A percentile compares a stretch with the other conserved stretches of the same genome.
These are phyloP conservation scores for Macaranga tanarius DNA, from an alignment of 441 rosid species.

Conservation along the genomic window DNA sequence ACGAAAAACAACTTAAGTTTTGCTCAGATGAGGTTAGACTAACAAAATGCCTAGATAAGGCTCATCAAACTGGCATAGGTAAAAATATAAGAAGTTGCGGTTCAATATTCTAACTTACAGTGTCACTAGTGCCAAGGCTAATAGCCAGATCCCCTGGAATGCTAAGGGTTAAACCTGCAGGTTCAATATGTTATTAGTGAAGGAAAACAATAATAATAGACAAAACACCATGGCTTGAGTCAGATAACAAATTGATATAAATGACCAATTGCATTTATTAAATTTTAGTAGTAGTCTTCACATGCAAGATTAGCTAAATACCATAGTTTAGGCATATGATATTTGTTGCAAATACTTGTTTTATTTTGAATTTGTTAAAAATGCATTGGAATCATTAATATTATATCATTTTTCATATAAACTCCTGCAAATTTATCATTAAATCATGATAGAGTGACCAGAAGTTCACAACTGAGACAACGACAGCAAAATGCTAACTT, in stretches of 20 bases:
- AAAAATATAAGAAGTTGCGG: not conserved
- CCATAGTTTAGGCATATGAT: not conserved
- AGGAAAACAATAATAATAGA: constrained; percentile 5
- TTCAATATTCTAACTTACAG: constrained; percentile 45
- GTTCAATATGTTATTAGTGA: constrained; percentile 16
- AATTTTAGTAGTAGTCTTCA: not conserved
- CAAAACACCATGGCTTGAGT: not conserved
- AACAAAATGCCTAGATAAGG: not conserved
- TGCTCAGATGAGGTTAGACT: not conserved
- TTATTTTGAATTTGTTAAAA: not conserved
- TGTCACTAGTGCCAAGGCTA: constrained; percentile 94
- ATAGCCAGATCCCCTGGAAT: constrained; percentile 86
- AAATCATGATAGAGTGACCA: not conserved
- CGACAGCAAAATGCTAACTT: not conserved
- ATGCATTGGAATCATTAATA: not conserved
- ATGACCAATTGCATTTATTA: not conserved
- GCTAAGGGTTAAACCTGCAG: constrained; percentile 80
- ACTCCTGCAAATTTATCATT: not conserved
- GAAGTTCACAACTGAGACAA: not conserved
- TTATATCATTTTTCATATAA: not conserved
- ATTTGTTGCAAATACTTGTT: not conserved
- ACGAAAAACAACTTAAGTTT: too few relatives aligned
- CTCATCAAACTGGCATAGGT: not conserved
- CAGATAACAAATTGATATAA: not conserved
- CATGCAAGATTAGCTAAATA: not conserved